Evolutionary conservation across 2,329 filamentous ascomycete species (phyloP).

Genomic region (Aspergillus sp.): DNA sequence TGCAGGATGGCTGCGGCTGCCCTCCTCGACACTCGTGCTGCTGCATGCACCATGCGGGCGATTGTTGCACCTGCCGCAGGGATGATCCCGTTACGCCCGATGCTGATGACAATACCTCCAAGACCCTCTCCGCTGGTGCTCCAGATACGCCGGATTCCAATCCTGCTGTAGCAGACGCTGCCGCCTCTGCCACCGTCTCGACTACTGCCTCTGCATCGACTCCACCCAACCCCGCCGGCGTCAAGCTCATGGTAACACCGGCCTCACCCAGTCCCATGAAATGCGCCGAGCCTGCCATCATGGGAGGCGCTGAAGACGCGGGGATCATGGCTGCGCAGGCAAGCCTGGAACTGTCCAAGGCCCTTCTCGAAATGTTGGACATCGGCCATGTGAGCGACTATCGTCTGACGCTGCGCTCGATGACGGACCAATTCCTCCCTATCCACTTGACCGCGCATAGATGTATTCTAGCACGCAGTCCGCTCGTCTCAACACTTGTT

Average conservation of each 20-base stretch:
- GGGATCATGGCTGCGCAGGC: not conserved
- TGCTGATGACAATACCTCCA: not conserved
- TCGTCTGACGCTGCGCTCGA: conserved; percentile 27
- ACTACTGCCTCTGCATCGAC: not conserved
- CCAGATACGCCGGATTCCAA: not conserved
- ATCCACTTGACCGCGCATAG: conserved; percentile 28
- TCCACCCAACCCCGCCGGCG: not conserved
- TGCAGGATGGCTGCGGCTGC: conserved; percentile 18
- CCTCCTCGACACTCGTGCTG: conserved; percentile 25
- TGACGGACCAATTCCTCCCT: conserved; percentile 22
- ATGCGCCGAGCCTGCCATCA: not conserved
- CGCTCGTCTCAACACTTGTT: conserved; percentile 27
- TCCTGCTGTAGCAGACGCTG: not conserved
- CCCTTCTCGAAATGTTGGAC: conserved; percentile 24
- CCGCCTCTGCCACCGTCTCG: not conserved
- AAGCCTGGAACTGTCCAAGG: conserved; percentile 11
- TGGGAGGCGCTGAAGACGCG: not conserved
- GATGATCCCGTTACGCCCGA: not conserved
- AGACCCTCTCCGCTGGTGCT: not conserved
- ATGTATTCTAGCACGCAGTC: conserved; percentile 31
- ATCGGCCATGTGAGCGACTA: conserved; percentile 26
- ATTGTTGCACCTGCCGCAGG: conserved; percentile 25
- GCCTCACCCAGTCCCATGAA: not conserved
- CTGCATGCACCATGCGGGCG: conserved; percentile 27
- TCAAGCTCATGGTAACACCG: conserved; percentile 2